Evolutionary conservation across 257 asterid genomes (phyloP).

Genomic region (Echium plantagineum): DNA sequence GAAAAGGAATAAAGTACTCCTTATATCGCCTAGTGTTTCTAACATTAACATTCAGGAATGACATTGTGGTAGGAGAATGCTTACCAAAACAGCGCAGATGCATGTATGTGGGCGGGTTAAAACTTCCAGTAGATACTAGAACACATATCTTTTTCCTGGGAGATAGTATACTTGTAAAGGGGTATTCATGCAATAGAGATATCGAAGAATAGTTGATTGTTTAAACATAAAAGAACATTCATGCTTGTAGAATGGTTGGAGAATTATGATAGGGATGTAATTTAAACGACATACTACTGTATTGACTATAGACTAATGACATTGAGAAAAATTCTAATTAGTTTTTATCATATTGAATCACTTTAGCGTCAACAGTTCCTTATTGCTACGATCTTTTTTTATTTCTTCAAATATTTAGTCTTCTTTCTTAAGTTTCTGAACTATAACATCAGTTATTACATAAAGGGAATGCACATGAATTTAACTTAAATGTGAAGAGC

Average conservation of each 20-base stretch:
- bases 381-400: too few species aligned
- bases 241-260: not conserved
- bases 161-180: not conserved
- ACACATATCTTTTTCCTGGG: conserved; percentile 39
- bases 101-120: conserved; percentile 87
- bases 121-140: conserved; percentile 83
- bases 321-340: not conserved
- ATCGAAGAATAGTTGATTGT: not conserved
- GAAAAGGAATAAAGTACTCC: not conserved
- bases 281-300: too few species aligned
- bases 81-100: conserved; percentile 86
- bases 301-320: not conserved
- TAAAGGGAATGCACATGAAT: not conserved
- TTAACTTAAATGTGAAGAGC: not conserved
- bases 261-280: too few species aligned
- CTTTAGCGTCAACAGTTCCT: not conserved
- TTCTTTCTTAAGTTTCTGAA: not conserved
- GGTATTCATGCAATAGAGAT: not conserved
- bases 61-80: not conserved
- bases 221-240: not conserved
- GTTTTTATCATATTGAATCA: not conserved
- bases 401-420: too few species aligned
- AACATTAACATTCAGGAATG: not conserved
- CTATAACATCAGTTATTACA: not conserved
- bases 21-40: not conserved